Evolutionary conservation across 2,329 filamentous ascomycete genomes (phyloP), one percentile per base, ranked within the genome.

Genomic region (Didymosphaeria variabile): DNA sequence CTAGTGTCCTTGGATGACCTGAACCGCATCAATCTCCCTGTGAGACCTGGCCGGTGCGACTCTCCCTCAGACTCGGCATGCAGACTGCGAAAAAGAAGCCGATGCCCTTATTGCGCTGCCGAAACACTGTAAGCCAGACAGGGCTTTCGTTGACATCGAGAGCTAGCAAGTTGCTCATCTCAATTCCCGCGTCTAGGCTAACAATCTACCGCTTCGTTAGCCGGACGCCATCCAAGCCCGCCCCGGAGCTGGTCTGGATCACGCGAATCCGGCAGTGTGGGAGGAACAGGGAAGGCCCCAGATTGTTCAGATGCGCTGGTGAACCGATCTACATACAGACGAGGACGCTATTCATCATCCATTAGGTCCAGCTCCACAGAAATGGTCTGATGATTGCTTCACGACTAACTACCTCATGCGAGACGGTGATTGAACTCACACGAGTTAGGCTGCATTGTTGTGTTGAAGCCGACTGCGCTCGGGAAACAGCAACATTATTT

Each of bases 181-280:
- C 69, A 68, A 65, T 74, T 60, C 72, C 70, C 57, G 57, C 71
- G 69, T 45, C 52, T 67, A 69, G 46, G 60, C 56, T 62, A 65
- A 63, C 67, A 63, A 70, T 63, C 69, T 67, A 67, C 72, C 67
- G 69, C 69, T 68, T 63, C 73, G 68, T 72, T 69, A 69, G 60
- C 63, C 67, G 57, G 64, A 72, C 73, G 69, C 72, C 72, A 68
- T 62, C 63, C 66, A 71, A 75, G 73, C 73, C 72, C 64, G 67
- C 71, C 72, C 71, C 69, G 50, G 26, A 46, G 57, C 64, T 59
- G 57, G 59, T 67, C 70, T 70, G 69, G 68, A 69, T 72, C 69
- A 67, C 70, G 72, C 72, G 69, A 70, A 69, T 70, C 68, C 63
- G 53, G 57, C 55, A 68, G 67, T 62, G 58, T 65, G 65, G 66